Conservation (phyloP, 306 rosid genomes). For the Quillaja saponaria region DNA sequence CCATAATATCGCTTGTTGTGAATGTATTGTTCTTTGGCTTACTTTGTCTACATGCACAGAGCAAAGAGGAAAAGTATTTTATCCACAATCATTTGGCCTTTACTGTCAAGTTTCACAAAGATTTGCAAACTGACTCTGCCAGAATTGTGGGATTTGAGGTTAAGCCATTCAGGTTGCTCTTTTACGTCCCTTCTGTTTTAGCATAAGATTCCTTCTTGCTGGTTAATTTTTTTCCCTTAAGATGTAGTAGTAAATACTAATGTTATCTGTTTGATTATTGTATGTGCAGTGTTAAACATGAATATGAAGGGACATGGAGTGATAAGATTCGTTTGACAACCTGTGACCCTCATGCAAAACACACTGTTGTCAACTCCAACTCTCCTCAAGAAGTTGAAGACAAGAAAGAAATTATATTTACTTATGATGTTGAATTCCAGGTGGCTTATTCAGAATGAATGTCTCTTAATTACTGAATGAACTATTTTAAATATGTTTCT, state of each 20-base stretch:
- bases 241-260: constrained; percentile 18
- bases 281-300: constrained; percentile 78
- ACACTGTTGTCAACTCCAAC: constrained; percentile 73
- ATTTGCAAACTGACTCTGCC: constrained; percentile 66
- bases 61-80: constrained; percentile 77
- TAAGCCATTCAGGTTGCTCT: constrained; percentile 71
- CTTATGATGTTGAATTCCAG: constrained; percentile 93
- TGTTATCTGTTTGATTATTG: constrained; percentile 32
- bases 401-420: constrained; percentile 78
- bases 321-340: constrained; percentile 71
- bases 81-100: constrained; percentile 94
- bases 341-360: constrained; percentile 92
- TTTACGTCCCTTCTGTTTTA: constrained; percentile 3
- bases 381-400: constrained; percentile 95
- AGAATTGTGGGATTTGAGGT: constrained; percentile 99
- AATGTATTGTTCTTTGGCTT: constrained; percentile 28
- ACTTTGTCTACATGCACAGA: constrained; percentile 49
- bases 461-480: background rate
- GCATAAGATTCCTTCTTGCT: constrained; percentile 1
- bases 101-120: constrained; percentile 84
- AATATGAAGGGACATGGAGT: constrained; percentile 82
- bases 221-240: constrained; percentile 22
- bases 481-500: background rate
- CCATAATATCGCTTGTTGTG: constrained; percentile 26
- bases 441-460: constrained; percentile 36